Evolutionary conservation across 805 yeast genomes (phyloP).

Genomic region (Ogataea henricii): DNA sequence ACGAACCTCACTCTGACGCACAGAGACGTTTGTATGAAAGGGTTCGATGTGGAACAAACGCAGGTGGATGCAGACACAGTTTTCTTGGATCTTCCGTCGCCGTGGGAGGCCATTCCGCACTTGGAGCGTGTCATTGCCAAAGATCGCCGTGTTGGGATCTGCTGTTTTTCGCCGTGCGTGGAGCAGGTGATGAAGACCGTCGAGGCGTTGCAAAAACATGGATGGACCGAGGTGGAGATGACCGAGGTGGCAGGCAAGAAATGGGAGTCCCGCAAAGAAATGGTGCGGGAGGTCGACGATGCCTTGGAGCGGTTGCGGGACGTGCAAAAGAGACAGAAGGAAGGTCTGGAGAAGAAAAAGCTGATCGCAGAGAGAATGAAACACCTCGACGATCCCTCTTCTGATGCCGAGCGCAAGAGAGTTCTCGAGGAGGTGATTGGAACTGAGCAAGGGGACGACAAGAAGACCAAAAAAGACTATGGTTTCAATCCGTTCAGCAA

Average conservation of each 20-base stretch:
- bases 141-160: conserved; percentile 61
- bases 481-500: conserved; percentile 93
- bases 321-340: conserved; percentile 69
- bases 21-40: conserved; percentile 88
- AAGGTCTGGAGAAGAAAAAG: conserved; percentile 60
- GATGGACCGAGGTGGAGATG: conserved; percentile 89
- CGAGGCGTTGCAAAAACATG: conserved; percentile 66
- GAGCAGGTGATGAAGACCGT: conserved; percentile 94
- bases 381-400: conserved; percentile 31
- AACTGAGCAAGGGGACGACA: conserved; percentile 24
- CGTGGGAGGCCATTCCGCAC: conserved; percentile 93
- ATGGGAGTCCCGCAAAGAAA: conserved; percentile 85
- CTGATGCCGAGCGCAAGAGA: conserved; percentile 23
- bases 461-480: conserved; percentile 34
- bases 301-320: conserved; percentile 79
- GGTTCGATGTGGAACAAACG: conserved; percentile 59
- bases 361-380: conserved; percentile 31
- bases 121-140: conserved; percentile 58
- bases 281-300: conserved; percentile 81
- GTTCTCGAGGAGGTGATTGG: conserved; percentile 21
- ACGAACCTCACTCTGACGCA: conserved; percentile 68
- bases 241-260: conserved; percentile 83
- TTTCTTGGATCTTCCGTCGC: conserved; percentile 92
- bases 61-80: conserved; percentile 66
- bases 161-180: conserved; percentile 97